Base-by-base conservation (phyloP, 2,329 filamentous ascomycete genomes). In the Pseudogymnoascus sp. region DNA sequence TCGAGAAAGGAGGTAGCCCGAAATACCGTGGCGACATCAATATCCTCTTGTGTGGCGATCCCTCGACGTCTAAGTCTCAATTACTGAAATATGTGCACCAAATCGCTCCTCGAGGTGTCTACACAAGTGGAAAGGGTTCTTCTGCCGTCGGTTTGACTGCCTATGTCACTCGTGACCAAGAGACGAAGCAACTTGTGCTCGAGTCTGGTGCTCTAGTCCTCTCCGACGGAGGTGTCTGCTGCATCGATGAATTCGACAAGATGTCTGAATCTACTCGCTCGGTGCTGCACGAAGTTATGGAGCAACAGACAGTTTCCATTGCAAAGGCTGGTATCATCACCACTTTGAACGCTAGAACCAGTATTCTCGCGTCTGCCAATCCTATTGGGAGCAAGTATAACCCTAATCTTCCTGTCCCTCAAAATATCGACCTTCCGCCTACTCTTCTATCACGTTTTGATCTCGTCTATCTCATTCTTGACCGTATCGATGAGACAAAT, bases 321-420 rank as follows among this genome's bases (percentile, higher is more conserved):
- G 88, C 88, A 27, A 91, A 91, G 74, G 88, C 88, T 2, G 88
- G 88, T 64, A 90, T 91, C 72, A 91, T 90, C 70, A 90, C 88
- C 1, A 99, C 94, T 0, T 80, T 99, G 64, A 99, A 99, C 72
- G 94, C 94, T 27, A 84, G 94, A 71, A 97, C 94, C 1, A 95
- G 90, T 66, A 97, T 99, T 71, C 84, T 99, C 31, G 94, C 94
- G 13, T 97, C 93, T 9, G 94, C 94, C 75, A 99, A 99, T 73
- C 94, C 94, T 1, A 97, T 99, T 67, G 94, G 94, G 70, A 96
- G 91, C 77, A 92, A 95, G 73, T 99, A 99, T 79, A 97, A 99
- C 75, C 90, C 91, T 2, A 93, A 96, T 71, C 79, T 99, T 25
- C 92, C 94, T 0, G 94, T 99, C 12, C 94, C 94, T 2, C 92